Base-by-base conservation (phyloP, 306 rosid genomes). In the Trifolium fragiferum region DNA sequence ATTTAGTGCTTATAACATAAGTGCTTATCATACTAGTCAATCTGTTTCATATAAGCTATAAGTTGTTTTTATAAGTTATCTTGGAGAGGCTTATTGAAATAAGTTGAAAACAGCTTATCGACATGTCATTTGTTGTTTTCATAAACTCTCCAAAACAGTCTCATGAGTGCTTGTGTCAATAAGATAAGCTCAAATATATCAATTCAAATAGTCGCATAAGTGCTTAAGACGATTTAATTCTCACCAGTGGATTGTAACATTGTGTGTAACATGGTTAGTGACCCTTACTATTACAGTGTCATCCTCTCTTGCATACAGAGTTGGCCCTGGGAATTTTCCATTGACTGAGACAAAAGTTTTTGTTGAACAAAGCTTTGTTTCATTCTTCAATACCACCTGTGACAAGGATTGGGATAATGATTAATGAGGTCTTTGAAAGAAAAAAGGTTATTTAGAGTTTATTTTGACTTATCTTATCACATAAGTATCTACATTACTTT, bases 181-280 rank as follows among this genome's bases (percentile, higher is more conserved):
- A 30, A 23, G 33, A 30, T 30, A 30, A 30, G 33, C 33, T 30
- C 33, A 30, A 30, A 30, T 30, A 30, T 4, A 30, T 30, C 33
- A 30, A 30, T 30, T 6, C 33, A 30, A 30, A 30, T 6, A 30
- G 33, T 30, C 6, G 33, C 6, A 30, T 1, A 4, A 30, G 33
- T 30, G 33, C 33, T 4, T 30, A 30, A 43, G 32, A 46, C 25
- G 40, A 30, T 30, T 30, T 30, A 78, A 44, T 76, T 78, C 84
- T 82, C 74, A 93, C 98, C 90, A 89, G 76, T 90, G 95, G 77
- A 93, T 86, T 32, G 95, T 93, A 30, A 89, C 53, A 60, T 86
- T 87, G 33, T 86, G 10, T 9, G 76, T 35, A 30, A 81, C 87
- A 51, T 84, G 79, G 89, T 93, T 90, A 59, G 85, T 93, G 82